A percentile compares a stretch with the other conserved stretches of the same genome.
These are phyloP conservation scores for Rosa persica DNA, from an alignment of 306 rosid species.

Conservation along the genomic window DNA sequence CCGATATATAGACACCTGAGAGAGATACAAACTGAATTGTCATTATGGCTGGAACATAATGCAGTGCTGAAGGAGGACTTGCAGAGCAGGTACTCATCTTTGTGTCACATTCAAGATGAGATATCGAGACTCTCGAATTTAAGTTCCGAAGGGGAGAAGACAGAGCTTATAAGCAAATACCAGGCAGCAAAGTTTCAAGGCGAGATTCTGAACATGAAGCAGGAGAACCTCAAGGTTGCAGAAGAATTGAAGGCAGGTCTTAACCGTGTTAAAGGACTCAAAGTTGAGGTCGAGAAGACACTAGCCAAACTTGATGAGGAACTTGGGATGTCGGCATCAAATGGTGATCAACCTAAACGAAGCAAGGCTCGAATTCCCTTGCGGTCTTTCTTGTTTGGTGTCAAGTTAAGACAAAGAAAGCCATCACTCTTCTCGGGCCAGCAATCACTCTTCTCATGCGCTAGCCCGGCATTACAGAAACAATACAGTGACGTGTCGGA, in stretches of 20 bases:
- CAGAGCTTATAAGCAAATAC: conserved; percentile 44
- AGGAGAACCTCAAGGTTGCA: conserved; percentile 65
- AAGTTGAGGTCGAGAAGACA: conserved; percentile 53
- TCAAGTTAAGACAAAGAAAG: conserved; percentile 55
- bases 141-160: conserved; percentile 24
- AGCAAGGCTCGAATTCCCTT: conserved; percentile 56
- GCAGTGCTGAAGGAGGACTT: conserved; percentile 68
- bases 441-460: conserved; percentile 56
- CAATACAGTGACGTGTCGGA: conserved; percentile 40
- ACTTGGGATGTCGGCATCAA: conserved; percentile 39
- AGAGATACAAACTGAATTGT: conserved; percentile 77
- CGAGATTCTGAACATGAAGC: conserved; percentile 81
- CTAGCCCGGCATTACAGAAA: conserved; percentile 48
- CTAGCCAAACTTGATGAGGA: conserved; percentile 49
- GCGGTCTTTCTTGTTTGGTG: conserved; percentile 83
- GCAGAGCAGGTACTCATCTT: conserved; percentile 51
- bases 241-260: conserved; percentile 61
- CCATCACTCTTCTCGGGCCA: conserved; percentile 44
- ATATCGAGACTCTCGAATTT: conserved; percentile 51
- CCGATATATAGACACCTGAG: conserved; percentile 71
- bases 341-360: conserved; percentile 31
- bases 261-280: conserved; percentile 50
- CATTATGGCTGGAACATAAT: conserved; percentile 75
- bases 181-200: conserved; percentile 96
- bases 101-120: conserved; percentile 65